Evolutionary conservation across 176 grass and related monocot species (phyloP).

Genomic region (Juncus inflexus): DNA sequence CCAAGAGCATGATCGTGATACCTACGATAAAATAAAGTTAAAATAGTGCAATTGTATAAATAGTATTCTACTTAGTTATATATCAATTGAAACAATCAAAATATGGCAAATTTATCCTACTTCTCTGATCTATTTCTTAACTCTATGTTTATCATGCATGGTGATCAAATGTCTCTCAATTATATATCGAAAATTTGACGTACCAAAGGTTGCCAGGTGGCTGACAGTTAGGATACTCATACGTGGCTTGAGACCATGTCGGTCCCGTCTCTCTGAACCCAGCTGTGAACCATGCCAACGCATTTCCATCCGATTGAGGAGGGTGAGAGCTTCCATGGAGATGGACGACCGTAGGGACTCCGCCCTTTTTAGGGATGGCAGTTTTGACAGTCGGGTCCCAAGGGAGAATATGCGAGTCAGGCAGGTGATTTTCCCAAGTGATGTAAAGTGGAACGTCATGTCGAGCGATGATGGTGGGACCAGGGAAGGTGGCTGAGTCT

Average conservation of each 20-base stretch:
- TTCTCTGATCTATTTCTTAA: too few relatives aligned
- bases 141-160: too few relatives aligned
- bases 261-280: constrained; percentile 23
- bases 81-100: too few relatives aligned
- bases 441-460: constrained; percentile 28
- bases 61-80: too few relatives aligned
- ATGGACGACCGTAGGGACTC: constrained; percentile 48
- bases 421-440: constrained; percentile 42
- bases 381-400: constrained; percentile 34
- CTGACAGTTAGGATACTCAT: constrained; percentile 39
- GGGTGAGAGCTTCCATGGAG: constrained; percentile 41
- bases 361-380: neutral
- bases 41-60: too few relatives aligned
- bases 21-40: neutral
- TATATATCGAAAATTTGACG: neutral
- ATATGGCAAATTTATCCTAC: too few relatives aligned
- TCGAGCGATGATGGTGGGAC: constrained; percentile 40
- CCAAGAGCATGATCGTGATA: constrained; percentile 48
- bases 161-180: too few relatives aligned
- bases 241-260: constrained; percentile 18
- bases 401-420: constrained; percentile 22
- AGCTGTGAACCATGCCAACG: constrained; percentile 43
- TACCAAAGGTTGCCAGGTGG: constrained; percentile 51
- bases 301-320: constrained; percentile 38
- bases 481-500: constrained; percentile 27